Conservation (phyloP, 345 rosid genomes). For the Anastatica hierochuntica region DNA sequence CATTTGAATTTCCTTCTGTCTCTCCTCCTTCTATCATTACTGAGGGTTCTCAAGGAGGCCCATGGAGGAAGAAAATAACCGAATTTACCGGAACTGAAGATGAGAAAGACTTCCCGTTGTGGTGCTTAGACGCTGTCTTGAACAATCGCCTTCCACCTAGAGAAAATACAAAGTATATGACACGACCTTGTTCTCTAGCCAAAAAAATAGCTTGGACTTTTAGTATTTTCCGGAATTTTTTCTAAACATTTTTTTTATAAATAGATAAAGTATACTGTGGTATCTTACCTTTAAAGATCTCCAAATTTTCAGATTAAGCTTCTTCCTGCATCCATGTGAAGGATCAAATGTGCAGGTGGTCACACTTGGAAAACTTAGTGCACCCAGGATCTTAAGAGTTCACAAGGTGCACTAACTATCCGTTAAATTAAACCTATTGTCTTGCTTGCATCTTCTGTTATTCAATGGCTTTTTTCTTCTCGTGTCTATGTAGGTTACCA, state of each 20-base stretch:
- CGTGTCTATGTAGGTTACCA: constrained; percentile 63
- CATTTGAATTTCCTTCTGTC: constrained; percentile 72
- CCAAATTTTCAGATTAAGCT: constrained; percentile 81
- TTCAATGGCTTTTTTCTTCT: constrained; percentile 3
- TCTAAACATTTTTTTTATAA: no score
- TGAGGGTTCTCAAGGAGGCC: constrained; percentile 97
- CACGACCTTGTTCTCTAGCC: constrained; percentile 18
- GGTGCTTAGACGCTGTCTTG: constrained; percentile 91
- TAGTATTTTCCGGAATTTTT: constrained; percentile 3
- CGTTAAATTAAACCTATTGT: background rate
- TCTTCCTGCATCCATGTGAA: constrained; percentile 90
- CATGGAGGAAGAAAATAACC: constrained; percentile 91
- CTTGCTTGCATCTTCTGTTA: constrained; percentile 1
- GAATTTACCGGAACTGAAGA: constrained; percentile 89
- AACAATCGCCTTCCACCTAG: constrained; percentile 85
- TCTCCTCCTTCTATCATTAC: constrained; percentile 94
- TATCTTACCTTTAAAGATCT: constrained; percentile 12
- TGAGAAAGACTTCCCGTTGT: constrained; percentile 90
- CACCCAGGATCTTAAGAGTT: constrained; percentile 95
- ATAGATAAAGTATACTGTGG: no score
- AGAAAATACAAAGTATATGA: constrained; percentile 77
- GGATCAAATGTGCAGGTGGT: constrained; percentile 75
- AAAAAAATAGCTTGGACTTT: constrained; percentile 9
- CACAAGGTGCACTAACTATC: constrained; percentile 53
- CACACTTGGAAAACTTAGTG: constrained; percentile 95